phyloP scores from a whole-genome alignment of 257 asterid genomes.

The Gentiana macrophylla region DNA sequence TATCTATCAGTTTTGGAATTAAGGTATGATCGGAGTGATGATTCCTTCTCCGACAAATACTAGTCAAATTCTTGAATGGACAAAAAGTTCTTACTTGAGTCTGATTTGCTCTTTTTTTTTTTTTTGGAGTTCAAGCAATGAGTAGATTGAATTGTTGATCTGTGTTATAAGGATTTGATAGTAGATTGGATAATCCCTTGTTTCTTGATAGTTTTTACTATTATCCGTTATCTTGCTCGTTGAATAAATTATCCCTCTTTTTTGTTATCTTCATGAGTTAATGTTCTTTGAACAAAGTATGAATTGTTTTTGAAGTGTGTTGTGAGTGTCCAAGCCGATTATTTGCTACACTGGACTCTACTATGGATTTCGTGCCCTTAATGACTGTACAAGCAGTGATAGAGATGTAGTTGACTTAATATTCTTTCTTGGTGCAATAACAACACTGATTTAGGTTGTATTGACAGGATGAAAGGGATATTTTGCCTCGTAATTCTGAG shows the following conservation, averaged over 20 bases:
- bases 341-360: background rate
- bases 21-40: too few relatives aligned
- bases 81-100: background rate
- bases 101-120: background rate
- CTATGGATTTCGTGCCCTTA: background rate
- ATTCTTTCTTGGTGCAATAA: background rate
- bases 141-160: background rate
- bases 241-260: background rate
- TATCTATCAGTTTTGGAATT: background rate
- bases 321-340: background rate
- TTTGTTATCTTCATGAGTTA: background rate
- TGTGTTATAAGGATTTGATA: background rate
- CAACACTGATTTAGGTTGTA: slow-evolving; percentile 2
- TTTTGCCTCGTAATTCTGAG: slow-evolving; percentile 40
- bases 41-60: too few relatives aligned
- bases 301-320: background rate
- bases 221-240: background rate
- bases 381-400: too few relatives aligned
- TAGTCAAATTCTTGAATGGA: too few relatives aligned
- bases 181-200: background rate
- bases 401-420: too few relatives aligned
- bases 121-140: background rate
- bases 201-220: background rate
- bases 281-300: too few relatives aligned
- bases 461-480: slow-evolving; percentile 54